phyloP scores from a whole-genome alignment of 257 asterid genomes.

The Hygrophila difformis region DNA sequence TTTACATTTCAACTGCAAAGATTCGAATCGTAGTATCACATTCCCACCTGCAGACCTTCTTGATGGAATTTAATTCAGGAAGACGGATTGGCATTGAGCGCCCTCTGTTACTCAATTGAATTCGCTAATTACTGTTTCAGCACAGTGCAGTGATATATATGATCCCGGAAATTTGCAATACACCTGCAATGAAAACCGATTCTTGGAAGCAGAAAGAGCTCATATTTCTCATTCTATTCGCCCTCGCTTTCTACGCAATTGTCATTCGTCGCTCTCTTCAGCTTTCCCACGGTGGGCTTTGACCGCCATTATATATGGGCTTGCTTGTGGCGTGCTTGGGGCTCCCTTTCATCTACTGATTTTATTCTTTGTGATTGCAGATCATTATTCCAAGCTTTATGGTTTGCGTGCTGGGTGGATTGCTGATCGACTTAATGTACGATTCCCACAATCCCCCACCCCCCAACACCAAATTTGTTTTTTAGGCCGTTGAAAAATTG shows the following conservation, averaged over 20 bases:
- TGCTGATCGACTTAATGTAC: constrained; percentile 50
- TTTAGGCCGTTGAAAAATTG: too few species aligned
- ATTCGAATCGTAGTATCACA: too few species aligned
- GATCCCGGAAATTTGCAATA: neutral
- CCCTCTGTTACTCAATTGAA: too few species aligned
- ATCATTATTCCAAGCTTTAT: constrained; percentile 52
- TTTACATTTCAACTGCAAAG: too few species aligned
- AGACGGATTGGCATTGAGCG: too few species aligned
- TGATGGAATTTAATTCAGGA: too few species aligned
- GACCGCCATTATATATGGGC: neutral
- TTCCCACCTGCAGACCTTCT: too few species aligned
- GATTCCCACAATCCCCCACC: neutral
- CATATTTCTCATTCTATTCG: constrained; percentile 48
- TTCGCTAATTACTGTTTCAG: too few species aligned
- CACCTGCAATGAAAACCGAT: constrained; percentile 32
- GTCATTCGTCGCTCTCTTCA: constrained; percentile 75
- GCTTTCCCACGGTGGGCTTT: constrained; percentile 56
- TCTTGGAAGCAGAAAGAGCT: constrained; percentile 69
- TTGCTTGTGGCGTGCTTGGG: neutral
- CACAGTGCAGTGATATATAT: too few species aligned
- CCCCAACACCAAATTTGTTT: too few species aligned
- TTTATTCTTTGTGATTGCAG: constrained; percentile 27
- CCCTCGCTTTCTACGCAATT: constrained; percentile 47
- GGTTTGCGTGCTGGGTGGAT: constrained; percentile 84
- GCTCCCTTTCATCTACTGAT: neutral